These are phyloP conservation scores for Mortierella sp. DNA, from an alignment of 371 early-diverging fungal genomes.

Conservation along the genomic window DNA sequence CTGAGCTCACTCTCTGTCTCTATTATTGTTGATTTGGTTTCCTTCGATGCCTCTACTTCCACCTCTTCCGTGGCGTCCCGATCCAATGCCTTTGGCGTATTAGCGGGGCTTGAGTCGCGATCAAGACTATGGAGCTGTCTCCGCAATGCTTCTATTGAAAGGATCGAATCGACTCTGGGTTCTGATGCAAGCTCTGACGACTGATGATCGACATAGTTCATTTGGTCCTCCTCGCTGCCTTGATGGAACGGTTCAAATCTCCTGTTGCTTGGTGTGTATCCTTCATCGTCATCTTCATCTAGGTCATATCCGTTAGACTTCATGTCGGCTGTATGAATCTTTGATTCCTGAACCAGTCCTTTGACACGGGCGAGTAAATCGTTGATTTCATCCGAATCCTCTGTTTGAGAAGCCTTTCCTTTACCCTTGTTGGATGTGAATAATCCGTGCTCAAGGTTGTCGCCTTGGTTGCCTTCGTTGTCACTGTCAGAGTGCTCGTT, in stretches of 20 bases:
- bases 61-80: too few species aligned
- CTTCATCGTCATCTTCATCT: slow-evolving; percentile 3
- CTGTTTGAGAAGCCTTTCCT: slow-evolving; percentile 12
- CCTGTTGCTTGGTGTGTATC: not conserved
- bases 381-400: slow-evolving; percentile 20
- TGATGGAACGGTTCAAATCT: slow-evolving; percentile 37
- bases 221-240: slow-evolving; percentile 28
- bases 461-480: slow-evolving; percentile 9
- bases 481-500: slow-evolving; percentile 18
- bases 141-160: slow-evolving; percentile 29
- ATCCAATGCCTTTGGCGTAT: not conserved
- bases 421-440: slow-evolving; percentile 15
- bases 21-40: too few species aligned
- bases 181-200: not conserved
- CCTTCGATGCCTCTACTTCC: too few species aligned
- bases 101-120: not conserved
- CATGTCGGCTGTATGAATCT: slow-evolving; percentile 4
- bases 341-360: slow-evolving; percentile 38
- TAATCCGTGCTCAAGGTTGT: not conserved
- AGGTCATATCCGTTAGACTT: not conserved
- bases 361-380: slow-evolving; percentile 34
- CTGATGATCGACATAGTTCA: not conserved
- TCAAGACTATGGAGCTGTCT: slow-evolving; percentile 17
- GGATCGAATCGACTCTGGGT: not conserved
- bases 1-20: not conserved